phyloP scores from a whole-genome alignment of 768 basidiomycete genomes.

The Suillus weaverae region DNA sequence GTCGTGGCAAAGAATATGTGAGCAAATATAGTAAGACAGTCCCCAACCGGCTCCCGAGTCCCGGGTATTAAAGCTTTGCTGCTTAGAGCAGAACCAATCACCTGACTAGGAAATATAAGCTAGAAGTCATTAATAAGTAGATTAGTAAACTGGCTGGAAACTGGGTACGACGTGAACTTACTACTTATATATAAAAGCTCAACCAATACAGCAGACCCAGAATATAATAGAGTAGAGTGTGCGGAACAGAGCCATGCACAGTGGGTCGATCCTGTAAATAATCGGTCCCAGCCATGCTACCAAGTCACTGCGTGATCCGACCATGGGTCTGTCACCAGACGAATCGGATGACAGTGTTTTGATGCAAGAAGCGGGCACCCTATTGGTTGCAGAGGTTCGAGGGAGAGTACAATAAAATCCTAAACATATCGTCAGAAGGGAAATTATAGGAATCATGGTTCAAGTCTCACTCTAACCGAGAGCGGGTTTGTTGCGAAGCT shows the following conservation, averaged over 20 bases:
- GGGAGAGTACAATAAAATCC: slow-evolving; percentile 57
- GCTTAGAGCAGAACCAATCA: background rate
- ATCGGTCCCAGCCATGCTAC: background rate
- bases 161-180: background rate
- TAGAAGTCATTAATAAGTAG: background rate
- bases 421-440: slow-evolving; percentile 21
- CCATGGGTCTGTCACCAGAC: slow-evolving; percentile 61
- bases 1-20: background rate
- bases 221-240: background rate
- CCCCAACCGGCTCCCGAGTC: background rate
- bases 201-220: background rate
- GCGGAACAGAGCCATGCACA: background rate
- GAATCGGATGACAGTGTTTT: slow-evolving; percentile 52
- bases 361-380: slow-evolving; percentile 36
- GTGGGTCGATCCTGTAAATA: background rate
- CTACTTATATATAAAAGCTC: background rate
- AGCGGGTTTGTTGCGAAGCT: slow-evolving; percentile 49
- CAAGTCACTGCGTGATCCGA: slow-evolving; percentile 15
- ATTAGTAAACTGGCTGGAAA: background rate
- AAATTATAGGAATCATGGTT: background rate
- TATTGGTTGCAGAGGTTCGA: slow-evolving; percentile 43
- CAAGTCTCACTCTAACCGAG: slow-evolving; percentile 47
- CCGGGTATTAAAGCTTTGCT: background rate
- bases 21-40: background rate
- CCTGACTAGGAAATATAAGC: background rate